Conservation (phyloP, 805 yeast species). For the Cyberlindnera amylophila region DNA sequence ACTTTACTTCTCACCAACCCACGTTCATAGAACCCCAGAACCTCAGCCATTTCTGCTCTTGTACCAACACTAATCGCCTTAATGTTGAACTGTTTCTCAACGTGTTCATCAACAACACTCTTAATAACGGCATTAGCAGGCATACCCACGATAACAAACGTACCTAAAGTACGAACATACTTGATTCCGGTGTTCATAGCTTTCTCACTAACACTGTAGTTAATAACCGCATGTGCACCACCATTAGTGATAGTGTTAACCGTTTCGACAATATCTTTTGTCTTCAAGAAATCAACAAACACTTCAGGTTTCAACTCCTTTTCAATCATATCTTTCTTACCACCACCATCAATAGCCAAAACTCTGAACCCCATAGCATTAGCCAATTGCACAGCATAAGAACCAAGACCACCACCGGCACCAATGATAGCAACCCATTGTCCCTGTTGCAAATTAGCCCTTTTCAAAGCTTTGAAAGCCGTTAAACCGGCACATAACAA, state of each 20-base stretch:
- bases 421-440: constrained; percentile 75
- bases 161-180: constrained; percentile 56
- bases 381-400: constrained; percentile 72
- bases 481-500: constrained; percentile 78
- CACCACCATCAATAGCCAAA: constrained; percentile 70
- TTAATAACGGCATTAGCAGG: constrained; percentile 46
- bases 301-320: constrained; percentile 56
- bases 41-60: constrained; percentile 45
- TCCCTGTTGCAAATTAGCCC: constrained; percentile 54
- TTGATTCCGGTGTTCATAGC: constrained; percentile 46
- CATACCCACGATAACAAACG: constrained; percentile 59
- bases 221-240: constrained; percentile 68
- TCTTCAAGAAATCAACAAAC: constrained; percentile 49
- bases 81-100: constrained; percentile 42
- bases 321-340: constrained; percentile 51
- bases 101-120: constrained; percentile 42
- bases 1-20: constrained; percentile 61
- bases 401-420: constrained; percentile 80
- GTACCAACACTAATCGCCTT: constrained; percentile 32
- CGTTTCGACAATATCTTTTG: constrained; percentile 46
- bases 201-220: constrained; percentile 51
- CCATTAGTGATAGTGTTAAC: constrained; percentile 46
- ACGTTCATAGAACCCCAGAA: constrained; percentile 60
- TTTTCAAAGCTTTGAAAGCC: constrained; percentile 62
- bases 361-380: constrained; percentile 72